phyloP scores from a whole-genome alignment of 192 early-diverging fungal species.

The Backusella mclennaniae region DNA sequence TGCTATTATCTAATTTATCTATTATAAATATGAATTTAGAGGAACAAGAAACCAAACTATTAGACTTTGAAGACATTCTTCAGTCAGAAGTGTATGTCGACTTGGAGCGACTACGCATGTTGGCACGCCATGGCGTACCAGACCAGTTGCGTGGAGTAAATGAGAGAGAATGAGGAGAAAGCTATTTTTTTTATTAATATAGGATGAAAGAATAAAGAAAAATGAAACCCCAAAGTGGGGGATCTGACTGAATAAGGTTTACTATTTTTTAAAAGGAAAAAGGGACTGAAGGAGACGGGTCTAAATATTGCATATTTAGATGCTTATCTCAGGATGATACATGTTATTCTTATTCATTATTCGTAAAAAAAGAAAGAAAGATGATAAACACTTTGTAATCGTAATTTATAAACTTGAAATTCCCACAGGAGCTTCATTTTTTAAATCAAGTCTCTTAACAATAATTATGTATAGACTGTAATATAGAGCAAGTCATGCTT shows the following conservation, averaged over 20 bases:
- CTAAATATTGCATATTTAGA: neutral
- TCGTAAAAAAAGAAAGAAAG: neutral
- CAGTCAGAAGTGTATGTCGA: constrained; percentile 82
- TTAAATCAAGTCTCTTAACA: too few relatives aligned
- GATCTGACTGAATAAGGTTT: neutral
- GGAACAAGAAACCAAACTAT: constrained; percentile 37
- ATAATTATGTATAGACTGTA: too few relatives aligned
- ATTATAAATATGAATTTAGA: constrained; percentile 4
- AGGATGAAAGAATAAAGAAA: neutral
- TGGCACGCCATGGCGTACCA: constrained; percentile 80
- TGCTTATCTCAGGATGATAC: neutral
- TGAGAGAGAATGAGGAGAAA: neutral
- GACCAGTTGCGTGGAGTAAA: constrained; percentile 67
- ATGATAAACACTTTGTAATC: neutral
- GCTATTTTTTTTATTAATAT: neutral
- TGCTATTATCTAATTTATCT: too few relatives aligned
- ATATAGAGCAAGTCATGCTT: too few relatives aligned
- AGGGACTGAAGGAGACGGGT: neutral
- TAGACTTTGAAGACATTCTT: constrained; percentile 73
- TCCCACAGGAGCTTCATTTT: too few relatives aligned
- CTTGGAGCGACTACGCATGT: constrained; percentile 71
- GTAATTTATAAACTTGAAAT: neutral
- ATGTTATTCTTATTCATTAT: neutral
- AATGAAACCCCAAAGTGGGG: neutral
- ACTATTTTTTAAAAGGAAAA: neutral